Evolutionary conservation across 352 stramenopile genomes (phyloP), one percentile per base, ranked within the genome.

Genomic region (Globisporangium megalacanthum): DNA sequence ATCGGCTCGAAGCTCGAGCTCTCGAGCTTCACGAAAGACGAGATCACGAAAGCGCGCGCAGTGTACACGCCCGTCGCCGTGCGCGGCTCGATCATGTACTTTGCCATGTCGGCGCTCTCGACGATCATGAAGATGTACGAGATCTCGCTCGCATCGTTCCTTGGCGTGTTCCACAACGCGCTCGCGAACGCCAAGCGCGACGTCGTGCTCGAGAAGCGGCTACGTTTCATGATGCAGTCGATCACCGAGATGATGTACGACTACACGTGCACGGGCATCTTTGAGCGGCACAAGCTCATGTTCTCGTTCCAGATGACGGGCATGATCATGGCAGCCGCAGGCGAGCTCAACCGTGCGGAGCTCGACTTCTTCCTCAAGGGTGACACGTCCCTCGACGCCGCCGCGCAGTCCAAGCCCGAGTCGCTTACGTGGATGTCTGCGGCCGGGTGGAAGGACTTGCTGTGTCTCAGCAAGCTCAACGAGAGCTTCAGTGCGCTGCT

Each of bases 221-320:
- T 97, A n/a, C 65, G 67, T 15, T 92, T 90, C 49, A 94, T 97
- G 83, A 92, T 91, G 22, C 74, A 92, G 46, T 92, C 83, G 13
- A 94, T 97, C 55, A 98, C 91, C 0, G 77, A 92, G 42, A 89
- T 97, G 73, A 93, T 98, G 68, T 98, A 98, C 70, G 92, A 98
- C 68, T 98, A 98, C 76, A 98, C 91, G 10, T 98, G 94, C 61
- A 98, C 89, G 7, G 94, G 94, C 25, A 98, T 98, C 61, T 98
- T 98, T 49, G 94, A 98, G 78, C 83, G 90, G n/a, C 94, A 98
- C 73, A 98, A 98, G 70, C 82, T 98, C 59, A 98, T 98, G 89
- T 98, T 98, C 65, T 94, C 86, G 36, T 97, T 98, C 68, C 92
- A 98, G 68, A 96, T 98, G 85, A 97, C 94, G 14, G 97, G 88